Base-by-base conservation (phyloP, 176 grass and related monocot species). In the Echinochloa phyllopogon region DNA sequence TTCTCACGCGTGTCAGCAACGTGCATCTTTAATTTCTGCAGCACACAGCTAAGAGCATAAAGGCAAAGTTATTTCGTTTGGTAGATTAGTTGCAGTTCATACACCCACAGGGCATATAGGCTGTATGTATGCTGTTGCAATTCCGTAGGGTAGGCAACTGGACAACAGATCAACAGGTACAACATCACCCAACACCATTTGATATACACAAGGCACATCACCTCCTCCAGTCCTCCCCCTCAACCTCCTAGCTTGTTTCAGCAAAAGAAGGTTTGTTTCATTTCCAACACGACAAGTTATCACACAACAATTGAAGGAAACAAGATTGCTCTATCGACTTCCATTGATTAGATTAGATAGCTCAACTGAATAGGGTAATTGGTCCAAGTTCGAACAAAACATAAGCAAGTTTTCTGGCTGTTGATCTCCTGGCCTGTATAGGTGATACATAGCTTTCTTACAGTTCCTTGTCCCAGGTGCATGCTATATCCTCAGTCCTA, bases 51-150 rank as follows among this genome's bases (percentile, higher is more conserved):
- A 58, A 69, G 36, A 45, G 51, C 83, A 71, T 77, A 76, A 89
- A 85, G 43, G 71, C 83, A 69, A 76, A 89, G 53, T 89, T 76
- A 81, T 69, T 69, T 21, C 16, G 60, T 81, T 85, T 69, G 87
- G 87, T 81, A 53, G 40, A 69, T 81, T 55, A 13, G 21, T 68
- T 20, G 17, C 12, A 42, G 66, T 38, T 62, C 70, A 86, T 48
- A 15, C 12, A 45, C 33, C 33, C 20, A 20, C 39, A 36, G 33
- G 75, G 38, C 61, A 77, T 59, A 58, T 59, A 58, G 27, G 17
- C 15, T 24, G 27, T 18, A 56, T 6, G 64, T 23, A 56, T 6
- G 64, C 16, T 29, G 18, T 42, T 75, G 29, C 50, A 14, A 69
- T 65, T 84, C 67, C 68, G 25, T 72, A n/a, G 17, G 41, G 25